Evolutionary conservation across 495 filamentous ascomycete species (phyloP).

Genomic region (Xylaria flabelliformis): DNA sequence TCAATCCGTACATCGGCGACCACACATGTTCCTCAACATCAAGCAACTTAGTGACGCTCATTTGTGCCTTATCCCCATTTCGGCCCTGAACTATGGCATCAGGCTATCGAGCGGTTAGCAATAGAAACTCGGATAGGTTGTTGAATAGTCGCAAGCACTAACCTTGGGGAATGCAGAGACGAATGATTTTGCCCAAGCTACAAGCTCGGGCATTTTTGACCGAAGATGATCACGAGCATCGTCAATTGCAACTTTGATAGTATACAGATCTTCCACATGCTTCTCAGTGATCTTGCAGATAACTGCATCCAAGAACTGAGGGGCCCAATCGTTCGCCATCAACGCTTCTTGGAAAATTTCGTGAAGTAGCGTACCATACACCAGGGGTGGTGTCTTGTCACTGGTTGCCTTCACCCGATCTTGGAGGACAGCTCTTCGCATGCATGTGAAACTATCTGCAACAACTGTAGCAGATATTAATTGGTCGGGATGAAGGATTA

Average conservation of each 20-base stretch:
- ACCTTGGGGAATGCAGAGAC: slow-evolving; percentile 75
- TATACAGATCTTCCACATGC: slow-evolving; percentile 85
- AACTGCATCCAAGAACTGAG: slow-evolving; percentile 63
- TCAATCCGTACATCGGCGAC: slow-evolving; percentile 96
- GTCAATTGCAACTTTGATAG: slow-evolving; percentile 73
- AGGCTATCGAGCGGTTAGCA: slow-evolving; percentile 51
- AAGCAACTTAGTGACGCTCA: slow-evolving; percentile 90
- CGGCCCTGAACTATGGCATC: slow-evolving; percentile 79
- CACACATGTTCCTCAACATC: slow-evolving; percentile 97
- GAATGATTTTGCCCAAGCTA: slow-evolving; percentile 83
- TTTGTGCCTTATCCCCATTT: slow-evolving; percentile 70
- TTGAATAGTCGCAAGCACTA: slow-evolving; percentile 28
- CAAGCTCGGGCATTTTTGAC: slow-evolving; percentile 78
- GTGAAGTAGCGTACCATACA: slow-evolving; percentile 92
- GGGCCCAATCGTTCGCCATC: slow-evolving; percentile 81
- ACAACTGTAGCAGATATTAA: slow-evolving; percentile 92
- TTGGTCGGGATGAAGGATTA: slow-evolving; percentile 95
- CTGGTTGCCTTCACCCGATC: slow-evolving; percentile 89
- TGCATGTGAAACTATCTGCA: slow-evolving; percentile 89
- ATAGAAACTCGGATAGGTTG: neutral
- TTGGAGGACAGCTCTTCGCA: slow-evolving; percentile 87
- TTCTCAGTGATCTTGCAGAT: slow-evolving; percentile 69
- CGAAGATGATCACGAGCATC: slow-evolving; percentile 77
- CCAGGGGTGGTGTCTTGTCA: slow-evolving; percentile 74
- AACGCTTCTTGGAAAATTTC: slow-evolving; percentile 93